phyloP scores from a whole-genome alignment of 2,329 filamentous ascomycete species.

The Aspergillus pseudoviridinutans region DNA sequence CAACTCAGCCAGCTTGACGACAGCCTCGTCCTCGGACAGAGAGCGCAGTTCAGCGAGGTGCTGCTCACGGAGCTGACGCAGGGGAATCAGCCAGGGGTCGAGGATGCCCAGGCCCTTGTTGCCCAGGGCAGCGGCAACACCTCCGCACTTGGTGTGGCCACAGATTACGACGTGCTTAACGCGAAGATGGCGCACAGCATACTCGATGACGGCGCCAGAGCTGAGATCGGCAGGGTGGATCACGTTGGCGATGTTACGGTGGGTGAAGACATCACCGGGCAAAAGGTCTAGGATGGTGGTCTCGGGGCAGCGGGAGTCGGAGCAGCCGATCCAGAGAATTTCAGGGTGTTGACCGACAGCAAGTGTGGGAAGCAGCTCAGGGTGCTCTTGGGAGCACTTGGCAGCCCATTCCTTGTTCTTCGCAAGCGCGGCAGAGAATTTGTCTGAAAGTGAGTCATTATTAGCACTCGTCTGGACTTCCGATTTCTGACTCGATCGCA shows the following conservation, averaged over 20 bases:
- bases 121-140: conserved; percentile 52
- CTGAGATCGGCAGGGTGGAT: conserved; percentile 71
- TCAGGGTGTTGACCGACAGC: conserved; percentile 61
- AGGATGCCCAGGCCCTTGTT: conserved; percentile 57
- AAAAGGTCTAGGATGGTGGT: conserved; percentile 74
- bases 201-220: conserved; percentile 72
- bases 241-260: conserved; percentile 88
- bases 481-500: background rate
- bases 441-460: background rate
- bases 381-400: conserved; percentile 61
- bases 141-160: conserved; percentile 59
- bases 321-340: conserved; percentile 79
- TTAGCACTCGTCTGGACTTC: background rate
- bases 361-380: conserved; percentile 66
- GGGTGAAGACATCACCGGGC: conserved; percentile 81
- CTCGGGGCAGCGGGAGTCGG: conserved; percentile 79
- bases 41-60: conserved; percentile 49
- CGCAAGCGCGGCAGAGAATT: conserved; percentile 27
- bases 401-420: conserved; percentile 69
- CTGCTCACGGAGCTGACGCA: conserved; percentile 52
- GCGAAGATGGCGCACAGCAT: conserved; percentile 67
- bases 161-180: conserved; percentile 61
- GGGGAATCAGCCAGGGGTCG: conserved; percentile 59
- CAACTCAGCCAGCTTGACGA: conserved; percentile 65
- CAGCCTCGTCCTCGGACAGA: conserved; percentile 47